Evolutionary conservation across 371 early-diverging fungal species (phyloP).

Genomic region (Apophysomyces sp.): DNA sequence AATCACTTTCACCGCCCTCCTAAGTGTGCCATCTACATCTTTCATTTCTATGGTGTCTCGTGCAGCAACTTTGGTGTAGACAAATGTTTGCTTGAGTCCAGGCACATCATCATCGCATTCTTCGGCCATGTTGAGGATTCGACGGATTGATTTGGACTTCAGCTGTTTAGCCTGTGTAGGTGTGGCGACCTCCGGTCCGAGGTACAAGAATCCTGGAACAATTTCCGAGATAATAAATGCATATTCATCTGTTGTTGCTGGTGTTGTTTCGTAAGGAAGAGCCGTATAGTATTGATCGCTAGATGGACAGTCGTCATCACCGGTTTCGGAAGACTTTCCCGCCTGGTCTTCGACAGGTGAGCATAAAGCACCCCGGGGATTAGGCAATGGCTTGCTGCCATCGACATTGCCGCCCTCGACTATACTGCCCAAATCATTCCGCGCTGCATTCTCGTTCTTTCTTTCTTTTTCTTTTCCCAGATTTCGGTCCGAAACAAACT

Average conservation of each 20-base stretch:
- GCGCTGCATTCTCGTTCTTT: background rate
- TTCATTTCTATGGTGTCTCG: constrained; percentile 62
- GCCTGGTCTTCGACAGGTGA: background rate
- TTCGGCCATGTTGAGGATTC: constrained; percentile 65
- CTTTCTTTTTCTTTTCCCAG: background rate
- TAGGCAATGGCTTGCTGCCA: background rate
- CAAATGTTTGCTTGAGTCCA: constrained; percentile 35
- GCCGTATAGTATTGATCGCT: constrained; percentile 4
- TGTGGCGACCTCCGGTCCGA: constrained; percentile 61
- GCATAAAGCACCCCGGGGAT: background rate
- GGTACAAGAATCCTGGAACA: constrained; percentile 53
- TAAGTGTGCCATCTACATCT: constrained; percentile 53
- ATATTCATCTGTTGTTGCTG: constrained; percentile 26
- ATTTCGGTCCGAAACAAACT: background rate
- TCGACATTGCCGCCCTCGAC: background rate
- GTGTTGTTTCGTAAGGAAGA: constrained; percentile 17
- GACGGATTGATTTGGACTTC: constrained; percentile 37
- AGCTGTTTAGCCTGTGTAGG: constrained; percentile 40
- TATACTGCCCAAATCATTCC: background rate
- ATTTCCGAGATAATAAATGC: constrained; percentile 58
- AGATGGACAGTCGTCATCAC: background rate
- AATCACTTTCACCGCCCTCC: constrained; percentile 54
- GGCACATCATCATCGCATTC: constrained; percentile 65
- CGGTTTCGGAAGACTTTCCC: background rate
- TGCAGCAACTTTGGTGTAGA: constrained; percentile 56